Percentiles rank a stretch among this genome's conserved stretches.
phyloP scores from a whole-genome alignment of 495 filamentous ascomycete genomes.

The Lentithecium fluviatile region DNA sequence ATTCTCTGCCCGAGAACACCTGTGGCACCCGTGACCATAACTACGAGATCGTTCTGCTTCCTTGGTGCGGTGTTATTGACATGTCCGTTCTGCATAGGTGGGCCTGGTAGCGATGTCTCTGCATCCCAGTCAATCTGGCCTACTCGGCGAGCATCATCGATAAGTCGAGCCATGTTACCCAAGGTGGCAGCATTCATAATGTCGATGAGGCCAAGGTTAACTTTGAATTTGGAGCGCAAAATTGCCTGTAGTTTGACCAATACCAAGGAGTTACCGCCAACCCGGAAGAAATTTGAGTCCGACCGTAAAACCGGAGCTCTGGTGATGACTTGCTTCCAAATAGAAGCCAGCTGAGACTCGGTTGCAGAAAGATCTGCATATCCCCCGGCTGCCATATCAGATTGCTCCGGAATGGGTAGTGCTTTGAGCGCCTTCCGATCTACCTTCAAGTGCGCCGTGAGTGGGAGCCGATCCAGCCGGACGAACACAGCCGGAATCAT shows the following conservation, averaged over 20 bases:
- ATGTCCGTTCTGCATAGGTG: too few relatives aligned
- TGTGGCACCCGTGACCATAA: slow-evolving; percentile 1
- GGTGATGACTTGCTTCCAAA: neutral
- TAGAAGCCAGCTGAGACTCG: neutral
- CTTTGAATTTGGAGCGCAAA: too few relatives aligned
- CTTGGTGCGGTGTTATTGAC: too few relatives aligned
- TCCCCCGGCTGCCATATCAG: neutral
- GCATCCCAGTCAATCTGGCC: too few relatives aligned
- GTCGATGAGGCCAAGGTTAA: too few relatives aligned
- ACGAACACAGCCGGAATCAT: slow-evolving; percentile 1
- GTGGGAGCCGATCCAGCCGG: neutral
- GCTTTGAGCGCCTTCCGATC: slow-evolving; percentile 7
- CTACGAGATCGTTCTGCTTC: too few relatives aligned
- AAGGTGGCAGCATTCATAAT: too few relatives aligned
- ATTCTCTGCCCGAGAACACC: neutral
- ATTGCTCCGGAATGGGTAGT: neutral
- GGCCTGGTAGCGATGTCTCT: too few relatives aligned
- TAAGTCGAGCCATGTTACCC: too few relatives aligned
- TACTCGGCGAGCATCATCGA: too few relatives aligned
- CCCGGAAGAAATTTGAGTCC: slow-evolving; percentile 41
- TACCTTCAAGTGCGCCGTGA: neutral
- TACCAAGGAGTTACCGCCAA: slow-evolving; percentile 46
- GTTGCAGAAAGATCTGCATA: slow-evolving; percentile 1
- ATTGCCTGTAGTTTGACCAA: slow-evolving; percentile 44
- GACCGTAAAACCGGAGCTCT: too few relatives aligned